A percentile compares a stretch with the other conserved stretches of the same genome.
Evolutionary conservation across 208 protist genomes (phyloP).

Genomic region (Jaenimonas drosophilae): DNA sequence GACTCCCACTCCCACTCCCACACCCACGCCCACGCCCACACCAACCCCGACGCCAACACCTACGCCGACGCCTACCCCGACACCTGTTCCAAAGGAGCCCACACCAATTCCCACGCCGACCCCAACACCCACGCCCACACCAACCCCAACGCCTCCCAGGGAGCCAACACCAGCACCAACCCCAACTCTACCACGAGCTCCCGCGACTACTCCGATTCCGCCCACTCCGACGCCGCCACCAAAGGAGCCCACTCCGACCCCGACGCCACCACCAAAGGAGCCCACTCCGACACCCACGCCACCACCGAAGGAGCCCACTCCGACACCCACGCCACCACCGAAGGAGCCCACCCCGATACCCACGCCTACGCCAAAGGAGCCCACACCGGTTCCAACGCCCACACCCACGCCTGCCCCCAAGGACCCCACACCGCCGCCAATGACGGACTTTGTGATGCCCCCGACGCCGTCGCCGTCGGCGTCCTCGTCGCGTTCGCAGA

Average conservation of each 20-base stretch:
- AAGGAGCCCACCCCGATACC: not conserved
- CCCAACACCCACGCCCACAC: no score
- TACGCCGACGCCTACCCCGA: no score
- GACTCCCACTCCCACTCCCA: no score
- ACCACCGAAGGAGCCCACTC: conserved; percentile 1
- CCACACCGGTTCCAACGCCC: not conserved
- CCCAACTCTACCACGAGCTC: not conserved
- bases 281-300: not conserved
- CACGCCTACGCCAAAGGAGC: not conserved
- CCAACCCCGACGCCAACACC: no score
- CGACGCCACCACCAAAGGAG: not conserved
- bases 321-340: not conserved
- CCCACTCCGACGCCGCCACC: not conserved
- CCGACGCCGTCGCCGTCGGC: no score
- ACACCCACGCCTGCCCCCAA: not conserved
- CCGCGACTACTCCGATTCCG: not conserved
- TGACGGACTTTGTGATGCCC: no score
- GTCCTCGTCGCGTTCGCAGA: no score
- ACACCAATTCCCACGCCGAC: no score
- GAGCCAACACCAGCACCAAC: no score
- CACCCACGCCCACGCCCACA: no score
- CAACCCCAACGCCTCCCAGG: no score
- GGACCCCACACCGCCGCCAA: not conserved
- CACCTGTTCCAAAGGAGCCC: no score
- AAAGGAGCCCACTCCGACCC: not conserved